Evolutionary conservation across 352 stramenopile genomes (phyloP).

Genomic region (Phytopythium oedochilum): DNA sequence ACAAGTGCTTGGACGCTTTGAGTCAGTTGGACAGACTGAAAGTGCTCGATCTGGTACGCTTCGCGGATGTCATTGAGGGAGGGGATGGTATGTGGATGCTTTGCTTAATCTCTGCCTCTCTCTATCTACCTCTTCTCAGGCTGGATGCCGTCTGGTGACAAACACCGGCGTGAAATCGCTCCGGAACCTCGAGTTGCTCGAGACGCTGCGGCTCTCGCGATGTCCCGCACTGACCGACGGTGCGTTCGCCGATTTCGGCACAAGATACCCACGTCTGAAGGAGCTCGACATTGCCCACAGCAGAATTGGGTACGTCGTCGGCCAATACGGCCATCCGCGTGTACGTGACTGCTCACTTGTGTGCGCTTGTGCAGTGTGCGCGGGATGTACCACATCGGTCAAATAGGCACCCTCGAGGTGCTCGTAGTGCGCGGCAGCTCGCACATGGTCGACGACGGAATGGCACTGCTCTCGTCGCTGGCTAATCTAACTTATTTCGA

Average conservation of each 20-base stretch:
- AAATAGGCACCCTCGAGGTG: constrained; percentile 27
- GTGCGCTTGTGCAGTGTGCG: constrained; percentile 17
- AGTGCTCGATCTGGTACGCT: constrained; percentile 49
- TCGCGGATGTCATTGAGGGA: too few relatives aligned
- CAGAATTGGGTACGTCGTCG: constrained; percentile 26
- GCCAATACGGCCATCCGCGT: neutral
- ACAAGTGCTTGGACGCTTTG: constrained; percentile 42
- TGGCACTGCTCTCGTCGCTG: constrained; percentile 23
- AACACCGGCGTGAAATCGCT: constrained; percentile 53
- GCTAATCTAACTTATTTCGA: constrained; percentile 56
- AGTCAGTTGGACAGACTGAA: constrained; percentile 29
- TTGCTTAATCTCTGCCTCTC: too few relatives aligned
- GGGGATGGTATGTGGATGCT: too few relatives aligned
- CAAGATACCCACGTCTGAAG: constrained; percentile 28
- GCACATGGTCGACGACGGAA: constrained; percentile 25
- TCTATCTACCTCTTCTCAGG: too few relatives aligned
- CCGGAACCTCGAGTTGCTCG: constrained; percentile 30
- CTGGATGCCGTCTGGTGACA: constrained; percentile 1
- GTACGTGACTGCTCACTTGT: neutral
- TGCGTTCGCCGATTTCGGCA: constrained; percentile 35
- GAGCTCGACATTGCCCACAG: constrained; percentile 58
- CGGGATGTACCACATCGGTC: constrained; percentile 24
- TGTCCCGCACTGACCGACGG: constrained; percentile 50
- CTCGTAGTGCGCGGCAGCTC: constrained; percentile 45
- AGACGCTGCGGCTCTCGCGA: constrained; percentile 48